Conservation (phyloP, 129 eudicot species). For the Escallonia rubra region DNA sequence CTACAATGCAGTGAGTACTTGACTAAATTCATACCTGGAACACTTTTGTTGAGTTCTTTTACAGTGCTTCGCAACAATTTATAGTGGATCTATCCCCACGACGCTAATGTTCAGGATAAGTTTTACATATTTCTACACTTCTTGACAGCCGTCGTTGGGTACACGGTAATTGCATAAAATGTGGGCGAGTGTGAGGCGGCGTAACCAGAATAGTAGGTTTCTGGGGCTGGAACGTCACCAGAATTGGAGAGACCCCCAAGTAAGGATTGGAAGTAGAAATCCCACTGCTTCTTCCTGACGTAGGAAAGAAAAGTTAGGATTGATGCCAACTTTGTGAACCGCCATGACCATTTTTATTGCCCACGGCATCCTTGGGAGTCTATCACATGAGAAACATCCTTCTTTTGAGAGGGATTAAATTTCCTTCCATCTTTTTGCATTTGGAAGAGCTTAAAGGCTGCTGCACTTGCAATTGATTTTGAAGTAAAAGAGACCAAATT, state of each 20-base stretch:
- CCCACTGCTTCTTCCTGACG: background rate
- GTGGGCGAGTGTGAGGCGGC: too few species aligned
- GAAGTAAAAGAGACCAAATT: too few species aligned
- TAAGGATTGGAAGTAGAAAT: background rate
- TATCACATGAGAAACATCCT: background rate
- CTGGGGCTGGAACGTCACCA: too few species aligned
- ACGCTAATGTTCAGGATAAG: too few species aligned
- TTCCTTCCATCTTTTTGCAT: background rate
- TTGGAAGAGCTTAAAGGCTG: background rate
- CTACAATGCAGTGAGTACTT: conserved; percentile 76
- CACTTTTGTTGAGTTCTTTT: background rate
- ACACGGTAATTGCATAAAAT: too few species aligned
- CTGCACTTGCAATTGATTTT: background rate
- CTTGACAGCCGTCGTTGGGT: too few species aligned
- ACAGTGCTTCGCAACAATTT: background rate
- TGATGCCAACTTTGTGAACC: background rate
- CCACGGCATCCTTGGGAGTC: background rate
- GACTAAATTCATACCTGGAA: background rate
- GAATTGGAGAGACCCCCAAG: too few species aligned
- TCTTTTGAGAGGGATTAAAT: background rate
- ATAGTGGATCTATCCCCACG: too few species aligned
- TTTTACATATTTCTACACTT: too few species aligned
- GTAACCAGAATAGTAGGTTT: too few species aligned
- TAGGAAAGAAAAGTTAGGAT: background rate
- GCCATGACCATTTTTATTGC: background rate